phyloP scores from a whole-genome alignment of 148 eudicot genomes.

The Spergularia marina region DNA sequence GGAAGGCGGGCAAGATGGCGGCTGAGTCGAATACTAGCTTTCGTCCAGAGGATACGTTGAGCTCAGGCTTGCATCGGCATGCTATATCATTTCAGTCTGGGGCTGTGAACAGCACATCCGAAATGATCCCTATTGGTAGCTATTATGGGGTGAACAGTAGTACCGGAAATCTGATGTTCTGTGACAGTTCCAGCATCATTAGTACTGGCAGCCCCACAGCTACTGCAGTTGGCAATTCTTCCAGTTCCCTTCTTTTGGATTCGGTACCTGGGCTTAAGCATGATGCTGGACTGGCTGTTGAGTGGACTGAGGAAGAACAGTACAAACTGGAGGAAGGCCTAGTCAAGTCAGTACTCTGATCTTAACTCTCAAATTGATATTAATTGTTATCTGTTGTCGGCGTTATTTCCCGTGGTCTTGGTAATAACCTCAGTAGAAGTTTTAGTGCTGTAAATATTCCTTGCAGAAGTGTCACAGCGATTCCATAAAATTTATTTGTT shows the following conservation, averaged over 20 bases:
- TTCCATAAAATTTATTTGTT: not conserved
- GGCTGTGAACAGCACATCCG: constrained; percentile 47
- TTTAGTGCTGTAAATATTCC: not conserved
- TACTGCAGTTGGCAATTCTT: constrained; percentile 41
- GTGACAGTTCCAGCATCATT: constrained; percentile 45
- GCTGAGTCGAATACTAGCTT: constrained; percentile 62
- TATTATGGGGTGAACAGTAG: constrained; percentile 43
- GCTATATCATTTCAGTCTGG: constrained; percentile 60
- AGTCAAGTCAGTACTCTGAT: constrained; percentile 59
- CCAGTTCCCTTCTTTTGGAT: constrained; percentile 53
- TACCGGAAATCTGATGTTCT: constrained; percentile 45
- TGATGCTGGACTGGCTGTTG: constrained; percentile 67
- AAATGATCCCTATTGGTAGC: constrained; percentile 52
- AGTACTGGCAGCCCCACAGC: constrained; percentile 31
- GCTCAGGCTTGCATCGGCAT: constrained; percentile 47
- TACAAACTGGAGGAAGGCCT: constrained; percentile 75
- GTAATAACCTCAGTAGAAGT: constrained; percentile 1
- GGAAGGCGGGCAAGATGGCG: constrained; percentile 37
- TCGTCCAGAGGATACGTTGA: constrained; percentile 45
- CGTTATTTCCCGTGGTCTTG: not conserved
- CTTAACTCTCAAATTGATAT: constrained; percentile 16
- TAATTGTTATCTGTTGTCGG: not conserved
- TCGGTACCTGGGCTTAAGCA: constrained; percentile 79
- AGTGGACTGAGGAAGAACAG: constrained; percentile 87
- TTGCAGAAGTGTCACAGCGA: not conserved